Percentiles rank a stretch among this genome's conserved stretches.
These are phyloP conservation scores for Carex pumila DNA, from an alignment of 176 grass and related monocot genomes.

Conservation along the genomic window DNA sequence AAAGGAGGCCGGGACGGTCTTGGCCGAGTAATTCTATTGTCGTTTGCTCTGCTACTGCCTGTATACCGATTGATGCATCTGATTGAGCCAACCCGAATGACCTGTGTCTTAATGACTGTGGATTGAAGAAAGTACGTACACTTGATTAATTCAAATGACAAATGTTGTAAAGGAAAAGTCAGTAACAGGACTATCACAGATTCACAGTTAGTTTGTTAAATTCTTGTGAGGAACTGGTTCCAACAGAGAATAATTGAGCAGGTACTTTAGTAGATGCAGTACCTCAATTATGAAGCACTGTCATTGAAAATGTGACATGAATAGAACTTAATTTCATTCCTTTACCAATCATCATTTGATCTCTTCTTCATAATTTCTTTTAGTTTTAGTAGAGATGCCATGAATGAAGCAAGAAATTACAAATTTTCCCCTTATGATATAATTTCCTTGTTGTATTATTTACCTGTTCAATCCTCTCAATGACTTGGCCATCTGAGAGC, in stretches of 20 bases:
- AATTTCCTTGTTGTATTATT: neutral
- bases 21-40: constrained; percentile 33
- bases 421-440: too few species aligned
- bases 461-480: constrained; percentile 52
- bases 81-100: neutral
- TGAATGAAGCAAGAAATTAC: too few species aligned
- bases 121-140: neutral
- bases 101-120: constrained; percentile 44
- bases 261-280: neutral
- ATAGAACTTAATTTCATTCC: neutral
- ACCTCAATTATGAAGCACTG: neutral
- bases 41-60: neutral
- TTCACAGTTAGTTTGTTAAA: neutral
- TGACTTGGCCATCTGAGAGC: constrained; percentile 29
- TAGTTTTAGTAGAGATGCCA: too few species aligned
- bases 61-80: neutral
- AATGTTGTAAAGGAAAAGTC: neutral
- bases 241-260: neutral
- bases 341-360: neutral
- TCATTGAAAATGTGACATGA: neutral
- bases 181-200: neutral
- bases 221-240: neutral
- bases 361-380: neutral
- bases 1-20: constrained; percentile 54
- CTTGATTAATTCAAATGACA: neutral